A percentile compares a stretch with the other conserved stretches of the same genome.
phyloP scores from a whole-genome alignment of 2,329 filamentous ascomycete genomes.

The Aspergillus persii region DNA sequence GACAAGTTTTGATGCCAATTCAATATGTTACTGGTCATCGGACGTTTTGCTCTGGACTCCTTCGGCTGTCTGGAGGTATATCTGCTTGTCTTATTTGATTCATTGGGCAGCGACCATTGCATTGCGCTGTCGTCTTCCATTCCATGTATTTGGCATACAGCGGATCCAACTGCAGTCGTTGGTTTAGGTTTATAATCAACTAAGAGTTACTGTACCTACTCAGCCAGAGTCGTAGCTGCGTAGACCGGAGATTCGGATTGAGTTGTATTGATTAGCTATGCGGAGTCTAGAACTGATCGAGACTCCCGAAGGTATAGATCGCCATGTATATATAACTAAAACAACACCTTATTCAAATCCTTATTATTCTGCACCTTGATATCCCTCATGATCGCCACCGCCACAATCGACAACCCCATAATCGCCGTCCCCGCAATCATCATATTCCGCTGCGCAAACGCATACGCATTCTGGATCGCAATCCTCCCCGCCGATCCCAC shows the following conservation, averaged over 20 bases:
- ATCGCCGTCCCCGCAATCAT: slow-evolving; percentile 30
- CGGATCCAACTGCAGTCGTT: neutral
- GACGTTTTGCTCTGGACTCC: neutral
- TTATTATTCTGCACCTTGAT: slow-evolving; percentile 5
- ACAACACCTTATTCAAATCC: neutral
- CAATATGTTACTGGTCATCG: slow-evolving; percentile 11
- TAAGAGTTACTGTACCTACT: too few relatives aligned
- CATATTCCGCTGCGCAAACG: slow-evolving; percentile 43
- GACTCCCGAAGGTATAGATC: too few relatives aligned
- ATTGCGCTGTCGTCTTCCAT: neutral
- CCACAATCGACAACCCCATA: slow-evolving; percentile 9
- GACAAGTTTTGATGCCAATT: slow-evolving; percentile 15
- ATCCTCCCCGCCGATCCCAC: slow-evolving; percentile 38
- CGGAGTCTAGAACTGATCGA: too few relatives aligned
- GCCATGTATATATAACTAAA: neutral
- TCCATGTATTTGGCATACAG: neutral
- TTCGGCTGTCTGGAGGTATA: neutral
- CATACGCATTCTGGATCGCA: slow-evolving; percentile 47
- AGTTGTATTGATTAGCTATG: too few relatives aligned
- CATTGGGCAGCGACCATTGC: neutral
- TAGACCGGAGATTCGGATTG: too few relatives aligned
- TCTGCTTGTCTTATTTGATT: neutral
- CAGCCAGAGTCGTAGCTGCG: too few relatives aligned
- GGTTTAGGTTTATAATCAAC: too few relatives aligned
- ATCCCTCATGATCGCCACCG: slow-evolving; percentile 9